A percentile compares a stretch with the other conserved stretches of the same genome.
Evolutionary conservation across 1,284 basidiomycete species (phyloP).

Genomic region (Coniophora puteana): DNA sequence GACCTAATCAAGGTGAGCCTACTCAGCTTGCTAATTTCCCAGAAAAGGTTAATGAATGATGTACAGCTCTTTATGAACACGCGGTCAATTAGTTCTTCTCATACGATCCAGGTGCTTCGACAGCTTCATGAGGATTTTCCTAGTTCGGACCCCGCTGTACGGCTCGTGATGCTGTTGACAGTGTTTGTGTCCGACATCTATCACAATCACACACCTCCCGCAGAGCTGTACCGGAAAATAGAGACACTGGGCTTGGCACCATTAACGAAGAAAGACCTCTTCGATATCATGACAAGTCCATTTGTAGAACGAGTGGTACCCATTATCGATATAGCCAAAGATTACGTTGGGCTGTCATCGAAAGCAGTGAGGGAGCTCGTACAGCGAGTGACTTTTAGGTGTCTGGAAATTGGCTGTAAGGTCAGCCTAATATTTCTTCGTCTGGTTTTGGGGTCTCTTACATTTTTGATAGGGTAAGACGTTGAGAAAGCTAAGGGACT

Average conservation of each 20-base stretch:
- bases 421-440: constrained; percentile 28
- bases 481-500: constrained; percentile 49
- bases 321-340: constrained; percentile 52
- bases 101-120: constrained; percentile 48
- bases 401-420: constrained; percentile 63
- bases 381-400: constrained; percentile 50
- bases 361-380: constrained; percentile 42
- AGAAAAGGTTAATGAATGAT: background rate
- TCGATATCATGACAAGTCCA: constrained; percentile 60
- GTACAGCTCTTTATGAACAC: constrained; percentile 62
- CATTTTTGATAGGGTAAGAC: constrained; percentile 51
- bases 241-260: constrained; percentile 51
- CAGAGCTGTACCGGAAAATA: constrained; percentile 34
- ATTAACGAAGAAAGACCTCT: constrained; percentile 53
- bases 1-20: constrained; percentile 56
- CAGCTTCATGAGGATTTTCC: constrained; percentile 64
- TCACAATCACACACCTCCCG: constrained; percentile 28
- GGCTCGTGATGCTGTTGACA: constrained; percentile 63
- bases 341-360: constrained; percentile 37
- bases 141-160: constrained; percentile 50
- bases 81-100: constrained; percentile 53
- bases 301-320: constrained; percentile 57
- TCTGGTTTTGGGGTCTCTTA: constrained; percentile 12
- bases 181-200: constrained; percentile 48
- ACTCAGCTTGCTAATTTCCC: constrained; percentile 2